phyloP scores from a whole-genome alignment of 2,329 filamentous ascomycete species.

The Paraconiothyrium sp. region DNA sequence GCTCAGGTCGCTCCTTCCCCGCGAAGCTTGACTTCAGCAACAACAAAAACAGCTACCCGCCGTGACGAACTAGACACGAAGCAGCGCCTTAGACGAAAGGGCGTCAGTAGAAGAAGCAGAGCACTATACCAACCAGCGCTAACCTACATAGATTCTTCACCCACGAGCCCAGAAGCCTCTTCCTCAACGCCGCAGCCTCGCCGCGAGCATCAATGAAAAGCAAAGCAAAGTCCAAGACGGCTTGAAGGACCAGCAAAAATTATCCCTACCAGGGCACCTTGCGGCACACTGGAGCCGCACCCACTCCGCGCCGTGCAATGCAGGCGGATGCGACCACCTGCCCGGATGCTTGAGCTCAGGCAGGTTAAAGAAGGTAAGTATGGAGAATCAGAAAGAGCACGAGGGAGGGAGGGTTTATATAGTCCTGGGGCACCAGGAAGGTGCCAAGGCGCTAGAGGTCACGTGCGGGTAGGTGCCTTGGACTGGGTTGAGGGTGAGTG shows the following conservation, averaged over 20 bases:
- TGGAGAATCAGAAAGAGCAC: too few species aligned
- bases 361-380: neutral
- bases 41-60: neutral
- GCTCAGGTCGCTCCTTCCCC: neutral
- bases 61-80: neutral
- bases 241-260: neutral
- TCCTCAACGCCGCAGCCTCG: neutral
- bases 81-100: neutral
- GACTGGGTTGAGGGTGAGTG: neutral
- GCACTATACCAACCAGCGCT: neutral
- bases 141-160: too few species aligned
- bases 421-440: too few species aligned
- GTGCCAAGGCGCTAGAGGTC: too few species aligned
- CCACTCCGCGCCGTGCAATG: constrained; percentile 3
- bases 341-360: neutral
- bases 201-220: neutral
- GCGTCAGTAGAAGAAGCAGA: neutral
- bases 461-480: neutral
- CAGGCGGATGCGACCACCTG: neutral
- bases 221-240: neutral
- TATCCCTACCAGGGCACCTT: neutral
- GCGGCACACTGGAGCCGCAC: neutral
- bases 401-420: too few species aligned
- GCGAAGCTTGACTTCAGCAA: neutral
- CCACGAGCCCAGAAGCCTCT: too few species aligned